A percentile compares a stretch with the other conserved stretches of the same genome.
These are phyloP conservation scores for Hawksworthiomyces lignivorus DNA, from an alignment of 2,329 filamentous ascomycete genomes.

Conservation along the genomic window DNA sequence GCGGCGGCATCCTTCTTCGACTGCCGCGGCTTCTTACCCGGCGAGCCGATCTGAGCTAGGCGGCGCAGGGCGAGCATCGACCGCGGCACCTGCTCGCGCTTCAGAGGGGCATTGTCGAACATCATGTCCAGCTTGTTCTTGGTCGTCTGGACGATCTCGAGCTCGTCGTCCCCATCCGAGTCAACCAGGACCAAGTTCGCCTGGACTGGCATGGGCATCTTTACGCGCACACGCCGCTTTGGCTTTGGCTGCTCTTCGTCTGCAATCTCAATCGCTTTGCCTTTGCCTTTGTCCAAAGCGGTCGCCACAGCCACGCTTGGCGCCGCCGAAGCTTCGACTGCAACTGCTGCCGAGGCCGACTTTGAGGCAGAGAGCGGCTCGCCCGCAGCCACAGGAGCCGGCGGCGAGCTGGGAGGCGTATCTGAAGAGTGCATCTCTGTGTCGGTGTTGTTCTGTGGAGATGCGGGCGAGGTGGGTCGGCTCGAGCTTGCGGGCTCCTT, in stretches of 20 bases:
- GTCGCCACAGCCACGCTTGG: too few species aligned
- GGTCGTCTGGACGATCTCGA: constrained; percentile 51
- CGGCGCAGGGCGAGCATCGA: constrained; percentile 63
- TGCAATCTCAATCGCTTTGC: constrained; percentile 33
- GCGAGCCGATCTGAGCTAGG: constrained; percentile 63
- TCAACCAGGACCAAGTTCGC: constrained; percentile 29
- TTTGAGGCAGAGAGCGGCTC: neutral
- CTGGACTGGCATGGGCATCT: constrained; percentile 30
- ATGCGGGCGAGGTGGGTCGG: constrained; percentile 38
- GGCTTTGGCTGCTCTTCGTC: constrained; percentile 16
- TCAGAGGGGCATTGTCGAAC: constrained; percentile 61
- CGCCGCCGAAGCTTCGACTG: too few species aligned
- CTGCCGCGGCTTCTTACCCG: constrained; percentile 33
- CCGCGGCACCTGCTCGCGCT: constrained; percentile 53
- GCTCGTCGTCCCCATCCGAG: constrained; percentile 44
- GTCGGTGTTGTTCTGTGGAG: constrained; percentile 42
- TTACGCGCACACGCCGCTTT: constrained; percentile 44
- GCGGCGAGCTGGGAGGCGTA: constrained; percentile 68
- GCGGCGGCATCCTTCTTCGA: constrained; percentile 11
- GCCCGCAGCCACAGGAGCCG: constrained; percentile 16
- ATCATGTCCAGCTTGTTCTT: constrained; percentile 51
- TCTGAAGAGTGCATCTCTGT: constrained; percentile 25
- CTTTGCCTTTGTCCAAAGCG: constrained; percentile 52
- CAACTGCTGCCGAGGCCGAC: constrained; percentile 16
- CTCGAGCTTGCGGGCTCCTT: constrained; percentile 47